phyloP scores from a whole-genome alignment of 345 rosid species.

The Psidium guajava region DNA sequence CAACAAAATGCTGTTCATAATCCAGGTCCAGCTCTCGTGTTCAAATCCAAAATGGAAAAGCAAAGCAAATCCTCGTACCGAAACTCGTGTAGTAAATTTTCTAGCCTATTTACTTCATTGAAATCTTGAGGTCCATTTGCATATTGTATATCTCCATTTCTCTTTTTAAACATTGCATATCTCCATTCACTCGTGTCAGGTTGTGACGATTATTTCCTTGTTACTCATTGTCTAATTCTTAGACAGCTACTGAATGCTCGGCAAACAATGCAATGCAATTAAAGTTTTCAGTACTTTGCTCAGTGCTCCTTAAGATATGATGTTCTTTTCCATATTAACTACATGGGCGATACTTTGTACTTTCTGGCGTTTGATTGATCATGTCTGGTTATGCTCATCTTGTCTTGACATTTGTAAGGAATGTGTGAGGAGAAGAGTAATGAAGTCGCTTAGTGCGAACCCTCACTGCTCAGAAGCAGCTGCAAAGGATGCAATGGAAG shows the following conservation, averaged over 20 bases:
- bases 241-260: background rate
- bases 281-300: background rate
- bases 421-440: conserved; percentile 79
- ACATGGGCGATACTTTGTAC: background rate
- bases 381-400: background rate
- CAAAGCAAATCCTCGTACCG: background rate
- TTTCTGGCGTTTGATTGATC: background rate
- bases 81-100: background rate
- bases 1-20: background rate
- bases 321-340: background rate
- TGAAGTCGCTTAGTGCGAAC: conserved; percentile 57
- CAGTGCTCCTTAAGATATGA: background rate
- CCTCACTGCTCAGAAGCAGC: conserved; percentile 78
- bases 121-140: background rate
- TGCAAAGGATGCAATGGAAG: conserved; percentile 82
- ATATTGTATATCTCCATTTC: background rate
- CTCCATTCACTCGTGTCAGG: background rate
- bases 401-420: conserved; percentile 35
- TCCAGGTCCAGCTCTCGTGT: background rate
- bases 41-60: background rate
- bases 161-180: background rate
- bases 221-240: background rate
- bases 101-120: background rate
- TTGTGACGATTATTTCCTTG: background rate
- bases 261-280: background rate